Conservation (phyloP, 306 rosid genomes). For the Begonia loranthoides region DNA sequence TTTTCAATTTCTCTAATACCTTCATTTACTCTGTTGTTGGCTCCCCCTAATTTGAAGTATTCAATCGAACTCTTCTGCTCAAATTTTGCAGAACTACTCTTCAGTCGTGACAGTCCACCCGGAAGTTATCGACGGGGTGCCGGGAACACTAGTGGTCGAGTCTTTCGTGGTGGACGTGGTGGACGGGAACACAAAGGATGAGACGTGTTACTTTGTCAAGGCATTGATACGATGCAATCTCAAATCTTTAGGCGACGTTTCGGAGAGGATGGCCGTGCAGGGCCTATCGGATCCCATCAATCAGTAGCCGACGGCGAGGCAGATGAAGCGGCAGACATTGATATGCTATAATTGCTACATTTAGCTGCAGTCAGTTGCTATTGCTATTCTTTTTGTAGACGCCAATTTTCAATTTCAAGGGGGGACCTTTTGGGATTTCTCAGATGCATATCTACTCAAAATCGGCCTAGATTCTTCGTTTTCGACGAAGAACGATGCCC, state of each 20-base stretch:
- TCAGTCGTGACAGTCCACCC: slow-evolving; percentile 85
- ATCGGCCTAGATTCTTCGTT: no score
- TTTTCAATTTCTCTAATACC: background rate
- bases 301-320: slow-evolving; percentile 24
- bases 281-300: slow-evolving; percentile 55
- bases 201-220: slow-evolving; percentile 88
- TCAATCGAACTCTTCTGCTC: no score
- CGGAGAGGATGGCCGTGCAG: slow-evolving; percentile 93
- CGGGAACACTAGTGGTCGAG: slow-evolving; percentile 88
- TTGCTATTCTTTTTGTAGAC: no score
- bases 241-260: slow-evolving; percentile 89
- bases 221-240: slow-evolving; percentile 92
- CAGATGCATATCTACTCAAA: no score
- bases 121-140: slow-evolving; percentile 76
- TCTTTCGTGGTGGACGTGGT: slow-evolving; percentile 94
- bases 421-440: no score
- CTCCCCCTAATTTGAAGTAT: background rate
- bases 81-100: slow-evolving; percentile 67
- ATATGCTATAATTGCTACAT: no score
- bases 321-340: background rate
- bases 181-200: slow-evolving; percentile 85
- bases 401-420: no score
- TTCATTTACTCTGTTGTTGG: slow-evolving; percentile 1
- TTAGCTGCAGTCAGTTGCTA: no score
- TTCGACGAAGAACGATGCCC: no score